A percentile compares a stretch with the other conserved stretches of the same genome.
These are phyloP conservation scores for Salix koriyanagi DNA, from an alignment of 345 rosid species.

Conservation along the genomic window DNA sequence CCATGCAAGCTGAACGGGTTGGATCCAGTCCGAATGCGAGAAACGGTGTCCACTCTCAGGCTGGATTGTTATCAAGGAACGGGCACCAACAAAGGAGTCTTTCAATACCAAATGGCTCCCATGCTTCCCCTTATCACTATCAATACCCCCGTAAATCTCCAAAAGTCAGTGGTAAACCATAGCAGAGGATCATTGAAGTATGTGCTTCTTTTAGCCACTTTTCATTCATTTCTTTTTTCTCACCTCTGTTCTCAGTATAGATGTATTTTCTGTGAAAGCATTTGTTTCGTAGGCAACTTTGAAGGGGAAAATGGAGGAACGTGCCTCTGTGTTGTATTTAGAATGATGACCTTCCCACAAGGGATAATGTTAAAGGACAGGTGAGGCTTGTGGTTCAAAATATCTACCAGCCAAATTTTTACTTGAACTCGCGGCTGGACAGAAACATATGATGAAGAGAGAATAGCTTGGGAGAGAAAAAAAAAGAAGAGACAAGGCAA, in stretches of 20 bases:
- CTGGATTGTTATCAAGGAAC: constrained; percentile 43
- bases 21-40: constrained; percentile 25
- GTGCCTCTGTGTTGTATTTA: constrained; percentile 23
- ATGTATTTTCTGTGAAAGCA: constrained; percentile 33
- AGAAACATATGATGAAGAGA: no score
- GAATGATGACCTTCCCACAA: constrained; percentile 18
- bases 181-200: constrained; percentile 21
- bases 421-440: no score
- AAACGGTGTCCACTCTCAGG: constrained; percentile 42
- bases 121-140: constrained; percentile 62
- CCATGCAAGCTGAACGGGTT: constrained; percentile 55
- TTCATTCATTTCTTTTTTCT: constrained; percentile 5
- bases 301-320: constrained; percentile 24
- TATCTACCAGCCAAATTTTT: neutral
- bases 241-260: constrained; percentile 12
- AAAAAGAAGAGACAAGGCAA: no score
- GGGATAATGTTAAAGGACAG: constrained; percentile 11
- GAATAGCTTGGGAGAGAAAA: no score
- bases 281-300: constrained; percentile 33
- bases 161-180: constrained; percentile 53
- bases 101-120: constrained; percentile 69
- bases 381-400: constrained; percentile 22
- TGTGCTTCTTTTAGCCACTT: constrained; percentile 8
- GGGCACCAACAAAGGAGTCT: constrained; percentile 59
- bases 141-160: constrained; percentile 63